Percentiles rank a stretch among this genome's conserved stretches.
phyloP scores from a whole-genome alignment of 2,329 filamentous ascomycete genomes.

The Fusarium torreyae region DNA sequence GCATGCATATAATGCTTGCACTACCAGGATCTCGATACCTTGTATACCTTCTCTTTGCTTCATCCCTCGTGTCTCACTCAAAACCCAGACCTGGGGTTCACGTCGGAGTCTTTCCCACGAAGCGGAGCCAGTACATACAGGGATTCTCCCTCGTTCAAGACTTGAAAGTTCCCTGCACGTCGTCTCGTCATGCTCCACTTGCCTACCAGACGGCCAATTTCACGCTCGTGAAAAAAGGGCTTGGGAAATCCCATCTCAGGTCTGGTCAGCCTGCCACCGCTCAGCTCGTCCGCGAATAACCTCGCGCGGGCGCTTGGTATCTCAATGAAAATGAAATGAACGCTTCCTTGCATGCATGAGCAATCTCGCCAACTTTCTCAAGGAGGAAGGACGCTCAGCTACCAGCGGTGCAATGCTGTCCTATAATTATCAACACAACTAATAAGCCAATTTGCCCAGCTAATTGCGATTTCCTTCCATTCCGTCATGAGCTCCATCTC shows the following conservation, averaged over 20 bases:
- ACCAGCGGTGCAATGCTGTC: conserved; percentile 16
- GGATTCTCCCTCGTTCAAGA: conserved; percentile 45
- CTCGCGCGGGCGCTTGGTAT: conserved; percentile 16
- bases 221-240: conserved; percentile 35
- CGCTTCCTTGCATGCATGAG: conserved; percentile 30
- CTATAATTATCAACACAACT: conserved; percentile 35
- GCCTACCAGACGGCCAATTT: conserved; percentile 41
- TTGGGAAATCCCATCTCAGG: conserved; percentile 37
- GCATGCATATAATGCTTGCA: conserved; percentile 29
- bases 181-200: conserved; percentile 45
- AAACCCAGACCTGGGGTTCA: conserved; percentile 24
- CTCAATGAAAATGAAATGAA: conserved; percentile 30
- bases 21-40: conserved; percentile 8
- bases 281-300: conserved; percentile 36
- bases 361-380: conserved; percentile 42
- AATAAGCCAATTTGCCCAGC: conserved; percentile 46
- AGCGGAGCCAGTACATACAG: conserved; percentile 44
- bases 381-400: conserved; percentile 1
- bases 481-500: conserved; percentile 39
- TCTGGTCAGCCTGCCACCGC: conserved; percentile 27
- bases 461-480: conserved; percentile 46
- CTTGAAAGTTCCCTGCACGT: conserved; percentile 28
- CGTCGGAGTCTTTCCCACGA: conserved; percentile 28
- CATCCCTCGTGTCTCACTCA: conserved; percentile 38
- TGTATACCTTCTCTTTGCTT: conserved; percentile 10